Evolutionary conservation across 1,284 basidiomycete species (phyloP).

Genomic region (Cerioporus squamosus): DNA sequence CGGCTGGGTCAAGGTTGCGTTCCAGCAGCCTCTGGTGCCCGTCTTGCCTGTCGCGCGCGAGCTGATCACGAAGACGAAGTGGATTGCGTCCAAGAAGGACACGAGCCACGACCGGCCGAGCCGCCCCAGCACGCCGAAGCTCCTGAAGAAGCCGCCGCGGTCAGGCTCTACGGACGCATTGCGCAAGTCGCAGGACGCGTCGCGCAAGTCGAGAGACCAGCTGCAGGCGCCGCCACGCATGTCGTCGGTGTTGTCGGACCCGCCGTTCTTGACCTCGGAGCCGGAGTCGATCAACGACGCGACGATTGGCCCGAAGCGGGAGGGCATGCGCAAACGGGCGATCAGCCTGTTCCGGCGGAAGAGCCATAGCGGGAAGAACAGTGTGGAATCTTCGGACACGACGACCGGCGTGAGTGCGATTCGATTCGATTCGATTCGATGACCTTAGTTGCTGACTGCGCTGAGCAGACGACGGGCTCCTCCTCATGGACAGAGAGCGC

Average conservation of each 20-base stretch:
- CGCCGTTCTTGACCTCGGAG: constrained; percentile 23
- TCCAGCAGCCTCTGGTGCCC: constrained; percentile 74
- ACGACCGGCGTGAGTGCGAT: constrained; percentile 21
- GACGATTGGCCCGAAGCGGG: constrained; percentile 14
- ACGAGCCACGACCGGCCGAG: constrained; percentile 23
- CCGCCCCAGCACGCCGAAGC: constrained; percentile 22
- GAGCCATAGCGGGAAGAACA: constrained; percentile 21
- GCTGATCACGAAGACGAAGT: constrained; percentile 75
- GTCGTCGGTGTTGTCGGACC: constrained; percentile 8
- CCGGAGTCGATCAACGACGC: constrained; percentile 23
- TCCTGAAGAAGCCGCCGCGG: constrained; percentile 14
- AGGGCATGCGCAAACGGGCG: constrained; percentile 33
- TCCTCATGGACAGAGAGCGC: constrained; percentile 10
- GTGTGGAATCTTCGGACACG: constrained; percentile 29
- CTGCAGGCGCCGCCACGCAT: constrained; percentile 2
- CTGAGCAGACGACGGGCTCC: neutral
- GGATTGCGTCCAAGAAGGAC: constrained; percentile 53
- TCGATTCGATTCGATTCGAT: neutral
- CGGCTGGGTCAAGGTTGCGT: constrained; percentile 83
- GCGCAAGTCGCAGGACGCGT: constrained; percentile 7
- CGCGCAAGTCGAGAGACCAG: neutral
- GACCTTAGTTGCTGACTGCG: too few species aligned
- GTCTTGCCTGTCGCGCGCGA: constrained; percentile 77
- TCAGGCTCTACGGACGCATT: neutral
- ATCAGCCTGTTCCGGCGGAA: constrained; percentile 46